Evolutionary conservation across 78 protist genomes (phyloP), one percentile per base, ranked within the genome.

Genomic region (Chrysochromulina tobinii): DNA sequence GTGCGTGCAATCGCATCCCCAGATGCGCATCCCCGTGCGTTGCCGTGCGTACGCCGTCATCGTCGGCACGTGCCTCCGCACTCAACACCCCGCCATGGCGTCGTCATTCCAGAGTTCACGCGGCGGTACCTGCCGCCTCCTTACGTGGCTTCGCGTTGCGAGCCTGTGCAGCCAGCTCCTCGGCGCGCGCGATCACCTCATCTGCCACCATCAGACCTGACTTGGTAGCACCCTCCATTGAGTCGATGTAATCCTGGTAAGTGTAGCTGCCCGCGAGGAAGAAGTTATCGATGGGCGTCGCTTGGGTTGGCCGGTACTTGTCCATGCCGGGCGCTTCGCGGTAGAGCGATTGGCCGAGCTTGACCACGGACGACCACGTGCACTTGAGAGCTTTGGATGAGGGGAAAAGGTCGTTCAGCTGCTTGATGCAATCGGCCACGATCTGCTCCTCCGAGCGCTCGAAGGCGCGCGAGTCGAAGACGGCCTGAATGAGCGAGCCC

Each of bases 181-280:
- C 85, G 12, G 85, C 85, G 8, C 85, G 85, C 8, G 85, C 89
- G 55, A 85, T 59, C 8, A 85, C 14, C 89, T 57, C 89, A 25
- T 85, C 89, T 0, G 89, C 89, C 58, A 38, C 89, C 89, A 85
- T 57, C 72, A 85, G 50, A 6, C 89, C 89, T 23, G 27, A 14
- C 27, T 12, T 1, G 75, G 89, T 86, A 25, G 89, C 89, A 23
- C 92, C 92, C 89, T 90, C 92, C 92, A 90, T 90, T 55, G 92
- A 90, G 54, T 90, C 92, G 64, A 90, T 0, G 88, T 90, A 90
- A 88, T 90, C 92, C 79, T 68, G 84, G 58, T 64, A 64, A 11
- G 90, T 87, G 79, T 66, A 87, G 58, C 23, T 11, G 17, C 81
- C 91, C 9, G 83, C 91, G 50, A 66, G 50, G 67, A 69, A 68